Evolutionary conservation across 371 early-diverging fungal genomes (phyloP), one percentile per base, ranked within the genome.

Genomic region (Mucor indicus): DNA sequence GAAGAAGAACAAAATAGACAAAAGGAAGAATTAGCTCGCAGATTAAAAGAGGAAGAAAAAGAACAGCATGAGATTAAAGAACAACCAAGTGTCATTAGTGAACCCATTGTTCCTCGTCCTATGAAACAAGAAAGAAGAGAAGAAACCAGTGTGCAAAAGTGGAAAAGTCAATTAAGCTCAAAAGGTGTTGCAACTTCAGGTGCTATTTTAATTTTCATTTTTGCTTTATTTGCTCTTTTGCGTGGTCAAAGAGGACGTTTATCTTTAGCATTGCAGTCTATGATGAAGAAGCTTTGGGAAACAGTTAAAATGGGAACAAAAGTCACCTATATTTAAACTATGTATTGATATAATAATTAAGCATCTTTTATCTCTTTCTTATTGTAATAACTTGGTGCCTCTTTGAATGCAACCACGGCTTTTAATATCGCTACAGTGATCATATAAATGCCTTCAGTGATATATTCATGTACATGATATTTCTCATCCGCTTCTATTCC

Each of bases 371-470:
- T 29, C 6, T 41, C 33, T 0, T 21, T n/a, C 16, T 21, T 15
- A 2, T 27, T 37, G 16, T 40, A 11, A 44, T 81, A 75, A 16
- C 75, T 54, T 0, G 85, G 79, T 0, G 80, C 62, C 52, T 83
- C 81, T 38, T 81, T 79, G 46, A 80, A 83, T 13, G 85, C 85
- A 29, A 83, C 75, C 1, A 68, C 76, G 4, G 81, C 85, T 46
- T 81, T 81, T 24, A 83, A 65, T 6, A 76, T 54, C 4, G 84
- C 83, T 7, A 80, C 72, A 33, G 80, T 37, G 3, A 74, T 40
- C 21, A 78, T 80, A 27, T 81, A 78, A 7, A 83, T 35, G 12
- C 77, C 72, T 33, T 79, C 79, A 3, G 81, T 74, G 2, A 79
- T 60, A 22, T 68, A 72, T 48, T 82, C 78, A 43, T 83, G 84